Percentiles rank a stretch among this genome's conserved stretches.
phyloP scores from a whole-genome alignment of 2,329 filamentous ascomycete species.

The Harringtonia aguacate region DNA sequence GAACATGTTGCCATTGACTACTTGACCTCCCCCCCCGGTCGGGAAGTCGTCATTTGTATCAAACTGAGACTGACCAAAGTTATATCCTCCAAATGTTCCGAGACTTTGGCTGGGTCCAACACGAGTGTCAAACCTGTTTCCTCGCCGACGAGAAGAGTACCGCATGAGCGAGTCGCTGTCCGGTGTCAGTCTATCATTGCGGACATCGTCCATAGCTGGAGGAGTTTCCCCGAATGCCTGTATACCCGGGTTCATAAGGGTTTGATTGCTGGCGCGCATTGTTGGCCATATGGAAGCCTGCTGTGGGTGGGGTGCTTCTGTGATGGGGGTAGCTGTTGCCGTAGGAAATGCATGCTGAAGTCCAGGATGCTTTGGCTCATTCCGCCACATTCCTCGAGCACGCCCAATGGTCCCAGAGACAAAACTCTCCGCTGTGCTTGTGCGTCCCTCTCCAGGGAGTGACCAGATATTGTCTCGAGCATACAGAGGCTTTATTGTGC shows the following conservation, averaged over 20 bases:
- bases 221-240: conserved; percentile 20
- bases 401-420: conserved; percentile 25
- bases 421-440: conserved; percentile 45
- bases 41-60: conserved; percentile 17
- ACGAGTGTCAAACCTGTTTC: conserved; percentile 33
- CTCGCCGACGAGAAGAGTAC: conserved; percentile 30
- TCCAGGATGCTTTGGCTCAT: conserved; percentile 27
- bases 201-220: conserved; percentile 28
- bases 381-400: conserved; percentile 8
- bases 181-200: conserved; percentile 33
- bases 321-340: conserved; percentile 16
- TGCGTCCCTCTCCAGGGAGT: conserved; percentile 41
- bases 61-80: conserved; percentile 19
- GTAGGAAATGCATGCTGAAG: conserved; percentile 20
- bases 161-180: conserved; percentile 38
- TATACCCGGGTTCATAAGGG: conserved; percentile 25
- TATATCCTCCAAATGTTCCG: conserved; percentile 25
- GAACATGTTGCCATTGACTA: conserved; percentile 29
- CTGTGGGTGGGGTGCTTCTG: conserved; percentile 20
- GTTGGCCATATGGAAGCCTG: conserved; percentile 36
- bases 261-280: conserved; percentile 25
- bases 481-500: conserved; percentile 25
- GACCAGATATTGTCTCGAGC: conserved; percentile 39
- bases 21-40: conserved; percentile 14
- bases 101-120: conserved; percentile 19